These are phyloP conservation scores for Stephania japonica DNA, from an alignment of 164 flowering plant genomes.

Conservation along the genomic window DNA sequence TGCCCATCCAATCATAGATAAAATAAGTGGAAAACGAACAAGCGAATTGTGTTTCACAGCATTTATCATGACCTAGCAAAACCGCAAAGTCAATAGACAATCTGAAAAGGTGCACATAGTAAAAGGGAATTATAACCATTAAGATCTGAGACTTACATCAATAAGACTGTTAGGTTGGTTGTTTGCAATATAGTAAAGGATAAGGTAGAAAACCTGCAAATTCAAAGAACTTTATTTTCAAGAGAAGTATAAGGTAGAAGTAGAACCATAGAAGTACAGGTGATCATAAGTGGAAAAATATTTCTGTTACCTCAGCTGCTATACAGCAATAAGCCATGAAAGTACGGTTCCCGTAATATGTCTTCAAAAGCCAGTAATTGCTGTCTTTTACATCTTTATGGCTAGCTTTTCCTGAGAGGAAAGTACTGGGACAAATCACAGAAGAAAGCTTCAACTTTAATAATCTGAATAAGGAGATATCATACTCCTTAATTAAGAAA, in stretches of 20 bases:
- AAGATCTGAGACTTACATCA: constrained; percentile 40
- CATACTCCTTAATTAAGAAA: background rate
- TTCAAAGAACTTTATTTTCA: constrained; percentile 5
- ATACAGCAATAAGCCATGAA: constrained; percentile 94
- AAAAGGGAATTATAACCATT: background rate
- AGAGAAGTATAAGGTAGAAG: background rate
- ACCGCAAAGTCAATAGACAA: background rate
- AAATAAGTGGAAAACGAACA: constrained; percentile 26
- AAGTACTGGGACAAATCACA: constrained; percentile 54
- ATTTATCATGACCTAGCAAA: constrained; percentile 34
- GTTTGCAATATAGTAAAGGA: constrained; percentile 58
- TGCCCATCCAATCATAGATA: constrained; percentile 64
- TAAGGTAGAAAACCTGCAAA: constrained; percentile 78
- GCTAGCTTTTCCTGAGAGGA: constrained; percentile 77
- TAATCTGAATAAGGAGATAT: constrained; percentile 1
- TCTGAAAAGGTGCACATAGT: background rate
- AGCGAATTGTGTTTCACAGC: constrained; percentile 23
- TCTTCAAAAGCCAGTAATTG: constrained; percentile 77
- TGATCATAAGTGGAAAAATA: background rate
- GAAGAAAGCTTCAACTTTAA: background rate
- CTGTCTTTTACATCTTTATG: constrained; percentile 98
- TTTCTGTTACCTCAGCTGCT: constrained; percentile 71
- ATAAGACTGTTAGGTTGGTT: constrained; percentile 41
- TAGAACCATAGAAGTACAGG: background rate
- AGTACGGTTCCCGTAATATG: constrained; percentile 74